These are phyloP conservation scores for Asterochloris erici DNA, from an alignment of 139 green algal genomes.

Conservation along the genomic window DNA sequence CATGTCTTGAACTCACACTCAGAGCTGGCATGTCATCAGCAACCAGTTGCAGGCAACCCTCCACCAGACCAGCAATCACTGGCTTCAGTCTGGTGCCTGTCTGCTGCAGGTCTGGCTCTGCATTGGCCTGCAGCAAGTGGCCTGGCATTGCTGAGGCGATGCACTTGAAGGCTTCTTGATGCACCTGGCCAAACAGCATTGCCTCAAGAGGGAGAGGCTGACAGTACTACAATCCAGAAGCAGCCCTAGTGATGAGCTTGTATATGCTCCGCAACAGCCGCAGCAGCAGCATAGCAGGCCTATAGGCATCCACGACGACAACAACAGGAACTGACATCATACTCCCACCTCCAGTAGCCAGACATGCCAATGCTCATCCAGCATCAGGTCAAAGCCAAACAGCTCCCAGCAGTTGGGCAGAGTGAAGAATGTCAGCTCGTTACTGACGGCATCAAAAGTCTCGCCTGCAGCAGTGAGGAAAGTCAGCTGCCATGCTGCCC, in stretches of 20 bases:
- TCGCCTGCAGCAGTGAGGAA: slow-evolving; percentile 18
- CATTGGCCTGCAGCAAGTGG: slow-evolving; percentile 36
- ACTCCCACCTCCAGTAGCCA: slow-evolving; percentile 39
- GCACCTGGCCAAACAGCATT: too few relatives aligned
- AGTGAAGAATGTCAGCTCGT: slow-evolving; percentile 44
- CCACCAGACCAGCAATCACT: slow-evolving; percentile 22
- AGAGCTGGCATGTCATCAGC: slow-evolving; percentile 2
- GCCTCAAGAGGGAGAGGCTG: too few relatives aligned
- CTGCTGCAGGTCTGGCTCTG: slow-evolving; percentile 45
- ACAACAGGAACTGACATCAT: background rate
- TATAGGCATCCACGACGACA: background rate
- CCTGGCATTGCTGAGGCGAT: too few relatives aligned
- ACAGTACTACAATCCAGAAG: too few relatives aligned
- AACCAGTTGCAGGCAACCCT: slow-evolving; percentile 27
- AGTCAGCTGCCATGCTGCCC: too few relatives aligned
- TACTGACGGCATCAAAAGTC: slow-evolving; percentile 37
- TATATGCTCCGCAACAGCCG: too few relatives aligned
- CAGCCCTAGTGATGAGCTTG: too few relatives aligned
- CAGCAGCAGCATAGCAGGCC: background rate
- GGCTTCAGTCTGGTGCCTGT: slow-evolving; percentile 30
- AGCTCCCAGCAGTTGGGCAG: slow-evolving; percentile 51
- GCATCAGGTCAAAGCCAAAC: slow-evolving; percentile 47
- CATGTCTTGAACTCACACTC: too few relatives aligned
- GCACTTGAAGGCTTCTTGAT: too few relatives aligned
- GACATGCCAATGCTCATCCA: slow-evolving; percentile 35